These are phyloP conservation scores for Hymenoscyphus albidus DNA, from an alignment of 2,329 filamentous ascomycete species.

Conservation along the genomic window DNA sequence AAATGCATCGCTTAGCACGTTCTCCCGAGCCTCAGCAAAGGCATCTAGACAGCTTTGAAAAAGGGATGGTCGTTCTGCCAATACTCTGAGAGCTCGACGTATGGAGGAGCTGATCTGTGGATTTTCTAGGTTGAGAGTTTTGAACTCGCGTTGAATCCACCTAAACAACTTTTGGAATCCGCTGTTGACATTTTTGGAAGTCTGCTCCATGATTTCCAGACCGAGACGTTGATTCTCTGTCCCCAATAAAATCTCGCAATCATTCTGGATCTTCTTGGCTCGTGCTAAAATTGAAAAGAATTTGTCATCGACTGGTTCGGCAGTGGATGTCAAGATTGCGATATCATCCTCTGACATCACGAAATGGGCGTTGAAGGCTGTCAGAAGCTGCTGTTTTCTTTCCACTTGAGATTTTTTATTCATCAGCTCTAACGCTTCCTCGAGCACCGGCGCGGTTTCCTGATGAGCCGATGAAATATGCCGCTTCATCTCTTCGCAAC, in stretches of 20 bases:
- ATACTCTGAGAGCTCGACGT: conserved; percentile 74
- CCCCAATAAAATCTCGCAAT: conserved; percentile 84
- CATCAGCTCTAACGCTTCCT: conserved; percentile 72
- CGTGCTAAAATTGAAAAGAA: conserved; percentile 78
- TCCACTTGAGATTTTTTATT: conserved; percentile 70
- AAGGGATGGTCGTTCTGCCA: conserved; percentile 83
- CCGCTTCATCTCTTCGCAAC: conserved; percentile 73
- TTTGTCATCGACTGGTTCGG: conserved; percentile 76
- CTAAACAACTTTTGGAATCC: conserved; percentile 95
- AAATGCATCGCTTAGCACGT: conserved; percentile 83
- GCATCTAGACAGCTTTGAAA: conserved; percentile 93
- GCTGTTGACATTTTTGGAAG: conserved; percentile 77
- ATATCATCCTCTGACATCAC: conserved; percentile 78
- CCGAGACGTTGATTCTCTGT: conserved; percentile 87
- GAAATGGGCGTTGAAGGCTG: conserved; percentile 78
- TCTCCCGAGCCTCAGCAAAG: conserved; percentile 86
- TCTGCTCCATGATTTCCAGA: conserved; percentile 86
- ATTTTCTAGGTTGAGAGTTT: conserved; percentile 86
- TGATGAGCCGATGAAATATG: conserved; percentile 72
- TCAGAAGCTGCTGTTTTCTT: conserved; percentile 72
- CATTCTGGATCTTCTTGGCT: conserved; percentile 81
- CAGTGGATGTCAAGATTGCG: conserved; percentile 68
- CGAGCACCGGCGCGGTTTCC: conserved; percentile 69
- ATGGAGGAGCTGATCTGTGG: conserved; percentile 87
- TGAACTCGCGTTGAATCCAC: conserved; percentile 94